Percentiles rank a stretch among this genome's conserved stretches.
phyloP scores from a whole-genome alignment of 1,139 yeast species.

The Taphrina wiesneri region DNA sequence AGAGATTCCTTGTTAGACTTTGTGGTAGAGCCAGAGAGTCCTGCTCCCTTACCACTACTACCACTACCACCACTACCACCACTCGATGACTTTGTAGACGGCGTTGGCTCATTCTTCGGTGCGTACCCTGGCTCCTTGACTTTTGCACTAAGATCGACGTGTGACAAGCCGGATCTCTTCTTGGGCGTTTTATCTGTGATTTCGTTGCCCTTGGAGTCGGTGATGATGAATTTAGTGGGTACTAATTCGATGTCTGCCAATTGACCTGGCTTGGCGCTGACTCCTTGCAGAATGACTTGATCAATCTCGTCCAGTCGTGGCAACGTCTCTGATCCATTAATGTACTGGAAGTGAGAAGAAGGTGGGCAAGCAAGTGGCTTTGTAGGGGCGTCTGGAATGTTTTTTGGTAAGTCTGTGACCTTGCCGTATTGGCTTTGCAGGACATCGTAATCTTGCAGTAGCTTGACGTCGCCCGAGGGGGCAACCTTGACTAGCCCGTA shows the following conservation, averaged over 20 bases:
- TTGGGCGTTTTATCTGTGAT: slow-evolving; percentile 15
- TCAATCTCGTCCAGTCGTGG: slow-evolving; percentile 15
- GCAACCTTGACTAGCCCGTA: slow-evolving; percentile 75
- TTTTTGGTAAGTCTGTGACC: slow-evolving; percentile 39
- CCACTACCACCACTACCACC: not conserved
- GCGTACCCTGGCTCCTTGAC: not conserved
- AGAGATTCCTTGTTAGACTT: not conserved
- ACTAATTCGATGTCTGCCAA: not conserved
- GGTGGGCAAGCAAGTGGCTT: not conserved
- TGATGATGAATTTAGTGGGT: slow-evolving; percentile 10
- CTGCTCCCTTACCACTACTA: not conserved
- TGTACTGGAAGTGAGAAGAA: not conserved
- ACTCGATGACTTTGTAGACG: not conserved
- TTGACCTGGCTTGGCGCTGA: slow-evolving; percentile 6
- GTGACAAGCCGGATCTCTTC: not conserved
- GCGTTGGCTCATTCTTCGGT: not conserved
- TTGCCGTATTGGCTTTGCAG: slow-evolving; percentile 55
- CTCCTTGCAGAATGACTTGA: not conserved
- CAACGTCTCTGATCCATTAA: slow-evolving; percentile 8
- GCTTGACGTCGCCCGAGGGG: slow-evolving; percentile 54
- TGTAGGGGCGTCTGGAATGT: not conserved
- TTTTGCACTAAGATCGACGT: slow-evolving; percentile 8
- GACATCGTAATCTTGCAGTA: slow-evolving; percentile 61
- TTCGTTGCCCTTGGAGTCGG: slow-evolving; percentile 6
- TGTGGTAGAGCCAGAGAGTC: not conserved